A percentile compares a stretch with the other conserved stretches of the same genome.
phyloP scores from a whole-genome alignment of 192 early-diverging fungal genomes.

The Phycomyces blakesleeanus region DNA sequence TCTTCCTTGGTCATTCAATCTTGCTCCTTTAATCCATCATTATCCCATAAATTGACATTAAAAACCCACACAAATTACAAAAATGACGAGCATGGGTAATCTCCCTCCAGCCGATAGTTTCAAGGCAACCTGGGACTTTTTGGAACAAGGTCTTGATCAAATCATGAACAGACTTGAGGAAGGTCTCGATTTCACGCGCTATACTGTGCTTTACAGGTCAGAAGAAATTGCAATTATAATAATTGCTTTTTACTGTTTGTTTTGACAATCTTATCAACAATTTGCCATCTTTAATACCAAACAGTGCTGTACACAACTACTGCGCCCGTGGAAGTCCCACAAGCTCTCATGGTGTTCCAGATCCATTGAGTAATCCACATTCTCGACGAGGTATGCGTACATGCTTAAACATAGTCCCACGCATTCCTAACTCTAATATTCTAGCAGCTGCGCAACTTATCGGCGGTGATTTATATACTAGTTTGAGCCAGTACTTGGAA shows the following conservation, averaged over 20 bases:
- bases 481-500: conserved; percentile 51
- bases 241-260: not conserved
- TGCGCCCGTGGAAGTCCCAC: conserved; percentile 20
- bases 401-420: not conserved
- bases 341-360: conserved; percentile 4
- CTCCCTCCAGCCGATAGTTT: conserved; percentile 51
- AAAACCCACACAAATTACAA: not conserved
- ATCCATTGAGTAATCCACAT: conserved; percentile 2
- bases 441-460: conserved; percentile 47
- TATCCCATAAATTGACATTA: too few species aligned
- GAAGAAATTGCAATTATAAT: not conserved
- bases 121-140: conserved; percentile 66
- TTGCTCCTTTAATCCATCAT: too few species aligned
- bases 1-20: too few species aligned
- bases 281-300: not conserved
- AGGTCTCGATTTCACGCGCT: conserved; percentile 69
- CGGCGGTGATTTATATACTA: conserved; percentile 52
- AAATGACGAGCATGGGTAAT: conserved; percentile 31
- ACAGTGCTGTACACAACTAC: conserved; percentile 28
- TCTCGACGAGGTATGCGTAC: not conserved
- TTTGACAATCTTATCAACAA: not conserved
- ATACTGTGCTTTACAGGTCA: conserved; percentile 88
- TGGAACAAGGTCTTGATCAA: conserved; percentile 74
- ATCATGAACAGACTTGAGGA: conserved; percentile 76
- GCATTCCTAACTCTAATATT: not conserved